phyloP scores from a whole-genome alignment of 179 eudicot species.

The Camellia oleifera region DNA sequence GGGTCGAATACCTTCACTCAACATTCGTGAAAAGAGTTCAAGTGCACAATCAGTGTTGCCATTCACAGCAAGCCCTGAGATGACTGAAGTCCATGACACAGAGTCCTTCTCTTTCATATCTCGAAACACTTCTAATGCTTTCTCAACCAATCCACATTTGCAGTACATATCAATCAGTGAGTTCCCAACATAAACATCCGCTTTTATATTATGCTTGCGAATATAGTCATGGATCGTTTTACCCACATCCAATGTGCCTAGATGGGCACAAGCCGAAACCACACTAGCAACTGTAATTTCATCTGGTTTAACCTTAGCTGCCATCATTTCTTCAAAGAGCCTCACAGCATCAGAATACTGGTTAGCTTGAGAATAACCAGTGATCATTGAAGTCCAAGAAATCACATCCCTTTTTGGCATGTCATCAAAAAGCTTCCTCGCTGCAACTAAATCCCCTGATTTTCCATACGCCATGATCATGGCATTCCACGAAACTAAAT shows the following conservation, averaged over 20 bases:
- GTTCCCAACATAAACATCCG: conserved; percentile 54
- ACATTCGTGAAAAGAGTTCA: conserved; percentile 48
- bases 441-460: conserved; percentile 44
- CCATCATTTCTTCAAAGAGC: conserved; percentile 53
- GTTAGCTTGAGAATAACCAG: conserved; percentile 47
- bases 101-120: conserved; percentile 48
- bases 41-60: conserved; percentile 47
- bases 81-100: conserved; percentile 61
- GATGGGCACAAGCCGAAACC: conserved; percentile 64
- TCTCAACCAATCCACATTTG: conserved; percentile 57
- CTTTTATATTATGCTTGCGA: conserved; percentile 28
- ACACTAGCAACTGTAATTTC: conserved; percentile 44
- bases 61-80: conserved; percentile 58
- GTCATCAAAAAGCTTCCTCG: conserved; percentile 48
- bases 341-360: conserved; percentile 41
- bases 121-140: conserved; percentile 45
- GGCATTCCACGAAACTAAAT: conserved; percentile 65
- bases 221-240: conserved; percentile 45
- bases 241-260: conserved; percentile 55
- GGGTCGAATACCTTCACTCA: conserved; percentile 34
- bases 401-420: conserved; percentile 68
- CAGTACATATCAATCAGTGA: conserved; percentile 66
- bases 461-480: conserved; percentile 55
- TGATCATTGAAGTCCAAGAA: conserved; percentile 72
- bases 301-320: conserved; percentile 46